Evolutionary conservation across 73 alveolate genomes (phyloP).

Genomic region (Paraurostyla sp.): DNA sequence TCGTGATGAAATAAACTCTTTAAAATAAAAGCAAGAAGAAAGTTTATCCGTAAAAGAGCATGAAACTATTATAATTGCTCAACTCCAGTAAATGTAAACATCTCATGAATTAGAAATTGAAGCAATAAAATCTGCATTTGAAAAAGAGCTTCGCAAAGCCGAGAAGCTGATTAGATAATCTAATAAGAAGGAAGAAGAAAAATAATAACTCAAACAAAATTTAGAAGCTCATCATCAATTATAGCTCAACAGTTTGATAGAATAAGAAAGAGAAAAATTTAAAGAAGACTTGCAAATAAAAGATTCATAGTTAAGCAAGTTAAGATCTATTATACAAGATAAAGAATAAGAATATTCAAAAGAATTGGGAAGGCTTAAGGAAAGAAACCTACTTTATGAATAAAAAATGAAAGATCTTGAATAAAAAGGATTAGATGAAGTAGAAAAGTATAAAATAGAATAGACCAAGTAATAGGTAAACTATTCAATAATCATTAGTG

Average conservation of each 20-base stretch:
- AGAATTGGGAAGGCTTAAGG: not conserved
- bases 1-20: not conserved
- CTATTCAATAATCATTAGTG: not conserved
- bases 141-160: slow-evolving; percentile 39
- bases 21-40: not conserved
- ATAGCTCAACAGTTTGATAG: too few species aligned
- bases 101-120: slow-evolving; percentile 5
- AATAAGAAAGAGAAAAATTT: too few species aligned
- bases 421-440: not conserved
- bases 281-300: not conserved
- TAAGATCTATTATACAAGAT: not conserved
- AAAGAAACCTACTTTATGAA: not conserved
- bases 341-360: not conserved
- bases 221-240: not conserved
- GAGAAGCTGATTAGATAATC: not conserved
- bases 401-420: not conserved
- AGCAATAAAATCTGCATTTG: slow-evolving; percentile 18
- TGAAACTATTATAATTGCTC: slow-evolving; percentile 22
- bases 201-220: not conserved
- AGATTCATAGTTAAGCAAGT: not conserved
- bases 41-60: slow-evolving; percentile 7
- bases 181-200: not conserved
- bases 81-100: not conserved
- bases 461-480: not conserved
- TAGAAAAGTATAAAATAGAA: not conserved